These are phyloP conservation scores for Pseudogymnoascus pannorum DNA, from an alignment of 2,329 filamentous ascomycete genomes.

Conservation along the genomic window DNA sequence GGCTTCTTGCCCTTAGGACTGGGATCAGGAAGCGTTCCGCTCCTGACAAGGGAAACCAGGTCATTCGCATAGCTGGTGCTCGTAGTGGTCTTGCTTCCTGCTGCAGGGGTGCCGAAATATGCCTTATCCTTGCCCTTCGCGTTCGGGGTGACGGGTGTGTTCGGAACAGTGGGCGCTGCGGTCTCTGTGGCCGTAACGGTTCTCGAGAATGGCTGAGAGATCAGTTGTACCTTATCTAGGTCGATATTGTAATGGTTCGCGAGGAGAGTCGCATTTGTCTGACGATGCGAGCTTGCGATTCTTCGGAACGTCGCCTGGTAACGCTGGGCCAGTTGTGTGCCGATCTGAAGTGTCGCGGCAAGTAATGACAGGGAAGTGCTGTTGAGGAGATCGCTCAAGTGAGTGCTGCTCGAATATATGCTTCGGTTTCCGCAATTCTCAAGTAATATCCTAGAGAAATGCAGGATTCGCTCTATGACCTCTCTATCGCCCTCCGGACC, in stretches of 20 bases:
- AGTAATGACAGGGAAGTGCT: constrained; percentile 76
- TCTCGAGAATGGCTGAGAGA: constrained; percentile 77
- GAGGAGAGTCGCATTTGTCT: constrained; percentile 66
- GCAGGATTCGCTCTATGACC: constrained; percentile 70
- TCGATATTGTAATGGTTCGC: constrained; percentile 78
- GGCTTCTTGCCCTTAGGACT: constrained; percentile 24
- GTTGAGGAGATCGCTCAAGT: constrained; percentile 82
- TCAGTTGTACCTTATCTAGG: constrained; percentile 73
- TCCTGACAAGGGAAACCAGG: constrained; percentile 65
- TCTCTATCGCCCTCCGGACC: constrained; percentile 69
- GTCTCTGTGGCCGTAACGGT: constrained; percentile 45
- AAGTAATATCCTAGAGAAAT: constrained; percentile 79
- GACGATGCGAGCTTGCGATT: constrained; percentile 52
- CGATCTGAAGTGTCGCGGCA: constrained; percentile 69
- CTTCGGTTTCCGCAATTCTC: constrained; percentile 96
- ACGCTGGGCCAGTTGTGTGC: constrained; percentile 79
- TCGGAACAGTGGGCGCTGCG: constrained; percentile 41
- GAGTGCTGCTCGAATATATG: constrained; percentile 87
- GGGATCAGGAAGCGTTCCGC: constrained; percentile 32
- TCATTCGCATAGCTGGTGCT: constrained; percentile 72
- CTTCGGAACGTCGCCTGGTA: constrained; percentile 87
- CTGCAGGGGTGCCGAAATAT: constrained; percentile 32
- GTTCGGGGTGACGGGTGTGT: constrained; percentile 46
- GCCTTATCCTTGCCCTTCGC: constrained; percentile 72
- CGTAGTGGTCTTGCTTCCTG: constrained; percentile 36